Evolutionary conservation across 768 basidiomycete species (phyloP), one percentile per base, ranked within the genome.

Genomic region (Mycena belliarum): DNA sequence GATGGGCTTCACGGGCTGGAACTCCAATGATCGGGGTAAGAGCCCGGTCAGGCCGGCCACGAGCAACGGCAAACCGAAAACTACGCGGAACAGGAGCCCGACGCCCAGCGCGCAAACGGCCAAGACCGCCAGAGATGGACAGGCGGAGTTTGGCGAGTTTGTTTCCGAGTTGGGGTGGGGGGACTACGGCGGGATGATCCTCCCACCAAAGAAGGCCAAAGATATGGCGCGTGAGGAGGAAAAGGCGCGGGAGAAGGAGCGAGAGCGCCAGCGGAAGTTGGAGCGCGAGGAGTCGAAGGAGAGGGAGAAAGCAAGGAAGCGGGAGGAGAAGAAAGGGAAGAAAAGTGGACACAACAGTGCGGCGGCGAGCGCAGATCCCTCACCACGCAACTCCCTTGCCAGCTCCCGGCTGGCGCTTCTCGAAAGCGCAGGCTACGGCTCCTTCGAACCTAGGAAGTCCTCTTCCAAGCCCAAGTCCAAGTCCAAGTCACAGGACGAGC

Each of bases 11-110:
- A 45, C 37, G 20, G 61, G 68, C 28, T 65, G 66, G 43, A 65
- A 57, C 21, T 68, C 69, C 25, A 68, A 64, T 32, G 12, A 32
- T 29, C 67, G 67, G 51, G 61, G 57, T 11, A 59, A 59, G 54
- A 59, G 57, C 24, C 55, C 58, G 15, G 24, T 28, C 11, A 24
- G 52, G 37, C 26, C 25, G 2, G 40, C 21, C 25, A 24, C n/a
- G 21, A 24, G 10, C 33, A 59, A 42, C 14, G 41, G 50, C 32
- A 63, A 48, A 20, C n/a, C 38, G 40, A 49, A 52, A 28, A 45
- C 16, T 16, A 35, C 21, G 43, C 35, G 56, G 41, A 37, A 46
- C n/a, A 56, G 56, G 20, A 57, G 54, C 7, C 57, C 57, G 20
- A 56, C 62, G 37, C 50, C 46, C 45, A 56, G 58, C 25, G 25